Percentiles rank a stretch among this genome's conserved stretches.
Evolutionary conservation across 2,329 filamentous ascomycete species (phyloP).

Genomic region (Triangularia setosa): DNA sequence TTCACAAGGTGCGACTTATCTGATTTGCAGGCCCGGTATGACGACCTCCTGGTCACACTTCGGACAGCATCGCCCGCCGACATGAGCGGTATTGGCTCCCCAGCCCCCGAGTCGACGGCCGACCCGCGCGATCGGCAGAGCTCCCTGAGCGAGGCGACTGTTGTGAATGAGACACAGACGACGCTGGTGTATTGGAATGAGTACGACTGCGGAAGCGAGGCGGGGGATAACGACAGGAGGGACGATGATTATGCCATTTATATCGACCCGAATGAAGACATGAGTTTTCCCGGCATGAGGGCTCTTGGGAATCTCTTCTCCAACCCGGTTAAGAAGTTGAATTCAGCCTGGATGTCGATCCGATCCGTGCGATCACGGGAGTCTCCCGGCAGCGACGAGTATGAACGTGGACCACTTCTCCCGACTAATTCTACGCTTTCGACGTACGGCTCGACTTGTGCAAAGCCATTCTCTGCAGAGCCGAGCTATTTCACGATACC

Average conservation of each 20-base stretch:
- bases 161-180: constrained; percentile 25
- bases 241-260: constrained; percentile 66
- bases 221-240: constrained; percentile 45
- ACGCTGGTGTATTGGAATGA: constrained; percentile 72
- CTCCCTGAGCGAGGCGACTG: constrained; percentile 20
- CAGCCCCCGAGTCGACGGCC: constrained; percentile 6
- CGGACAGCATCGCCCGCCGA: constrained; percentile 40
- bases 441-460: constrained; percentile 22
- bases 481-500: constrained; percentile 26
- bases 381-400: constrained; percentile 12
- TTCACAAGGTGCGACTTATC: constrained; percentile 66
- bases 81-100: constrained; percentile 13
- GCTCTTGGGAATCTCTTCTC: constrained; percentile 52
- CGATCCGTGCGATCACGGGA: constrained; percentile 16
- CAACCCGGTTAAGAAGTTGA: constrained; percentile 48
- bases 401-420: constrained; percentile 31
- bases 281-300: constrained; percentile 59
- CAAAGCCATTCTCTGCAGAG: constrained; percentile 6
- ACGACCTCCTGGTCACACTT: constrained; percentile 46
- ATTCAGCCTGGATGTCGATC: constrained; percentile 43
- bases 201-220: constrained; percentile 76
- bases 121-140: constrained; percentile 15
- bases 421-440: constrained; percentile 9
- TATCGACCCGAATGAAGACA: constrained; percentile 62
- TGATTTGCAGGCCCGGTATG: constrained; percentile 47